These are phyloP conservation scores for Phragmites australis DNA, from an alignment of 176 grass and related monocot genomes.

Conservation along the genomic window DNA sequence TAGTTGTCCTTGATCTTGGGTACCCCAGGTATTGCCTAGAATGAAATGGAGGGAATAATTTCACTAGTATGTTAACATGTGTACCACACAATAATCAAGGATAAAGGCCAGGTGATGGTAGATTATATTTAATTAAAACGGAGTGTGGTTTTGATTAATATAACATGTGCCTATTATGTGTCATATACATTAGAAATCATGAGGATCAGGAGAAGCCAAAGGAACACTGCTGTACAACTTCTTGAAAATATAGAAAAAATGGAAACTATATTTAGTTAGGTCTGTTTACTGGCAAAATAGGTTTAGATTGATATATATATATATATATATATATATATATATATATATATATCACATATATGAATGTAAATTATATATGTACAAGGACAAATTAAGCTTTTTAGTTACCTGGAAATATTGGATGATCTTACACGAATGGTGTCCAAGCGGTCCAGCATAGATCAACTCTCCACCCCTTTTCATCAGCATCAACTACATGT, in stretches of 20 bases:
- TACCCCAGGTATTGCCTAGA: slow-evolving; percentile 54
- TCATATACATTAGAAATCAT: neutral
- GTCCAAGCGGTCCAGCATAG: slow-evolving; percentile 66
- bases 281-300: neutral
- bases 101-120: neutral
- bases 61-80: neutral
- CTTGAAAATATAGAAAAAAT: neutral
- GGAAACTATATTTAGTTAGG: neutral
- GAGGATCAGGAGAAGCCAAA: neutral
- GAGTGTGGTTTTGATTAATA: neutral
- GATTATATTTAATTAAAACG: neutral
- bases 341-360: neutral
- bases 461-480: slow-evolving; percentile 88
- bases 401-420: slow-evolving; percentile 78
- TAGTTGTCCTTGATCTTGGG: slow-evolving; percentile 71
- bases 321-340: too few relatives aligned
- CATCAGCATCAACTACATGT: slow-evolving; percentile 69
- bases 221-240: neutral
- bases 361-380: neutral
- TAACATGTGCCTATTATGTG: neutral
- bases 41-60: neutral
- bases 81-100: neutral
- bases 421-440: slow-evolving; percentile 64
- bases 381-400: neutral
- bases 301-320: too few relatives aligned